Evolutionary conservation across 352 stramenopile species (phyloP).

Genomic region (Phytophthora pluvialis): DNA sequence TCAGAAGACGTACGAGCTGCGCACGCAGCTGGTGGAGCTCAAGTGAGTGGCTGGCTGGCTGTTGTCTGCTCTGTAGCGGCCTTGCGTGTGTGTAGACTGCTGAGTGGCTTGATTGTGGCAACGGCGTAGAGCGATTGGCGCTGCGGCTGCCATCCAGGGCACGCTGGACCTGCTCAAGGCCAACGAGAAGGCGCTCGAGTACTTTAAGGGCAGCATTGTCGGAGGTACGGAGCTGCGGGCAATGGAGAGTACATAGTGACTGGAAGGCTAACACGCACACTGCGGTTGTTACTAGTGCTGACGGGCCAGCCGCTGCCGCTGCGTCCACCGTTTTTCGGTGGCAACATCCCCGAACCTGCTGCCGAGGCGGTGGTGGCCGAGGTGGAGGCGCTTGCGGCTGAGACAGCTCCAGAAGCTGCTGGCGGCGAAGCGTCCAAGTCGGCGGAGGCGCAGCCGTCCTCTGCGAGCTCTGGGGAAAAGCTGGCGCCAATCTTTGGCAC

Average conservation of each 20-base stretch:
- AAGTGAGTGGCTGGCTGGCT: conserved; percentile 44
- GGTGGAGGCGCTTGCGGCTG: conserved; percentile 21
- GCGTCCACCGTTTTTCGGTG: conserved; percentile 47
- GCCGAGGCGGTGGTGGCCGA: conserved; percentile 27
- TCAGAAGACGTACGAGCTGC: conserved; percentile 53
- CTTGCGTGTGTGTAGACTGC: not conserved
- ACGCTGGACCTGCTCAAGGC: conserved; percentile 54
- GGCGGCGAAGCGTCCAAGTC: conserved; percentile 3
- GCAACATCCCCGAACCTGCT: conserved; percentile 32
- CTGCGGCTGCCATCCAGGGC: conserved; percentile 49
- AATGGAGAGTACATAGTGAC: not conserved
- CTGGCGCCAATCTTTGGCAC: conserved; percentile 41
- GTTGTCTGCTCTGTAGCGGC: not conserved
- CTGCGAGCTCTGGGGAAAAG: conserved; percentile 20
- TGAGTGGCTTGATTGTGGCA: not conserved
- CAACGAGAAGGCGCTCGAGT: conserved; percentile 52
- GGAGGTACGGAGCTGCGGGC: conserved; percentile 38
- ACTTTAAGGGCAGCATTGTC: conserved; percentile 72
- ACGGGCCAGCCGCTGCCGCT: conserved; percentile 45
- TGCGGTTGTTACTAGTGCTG: conserved; percentile 37
- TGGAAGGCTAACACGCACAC: not conserved
- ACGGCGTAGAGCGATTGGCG: conserved; percentile 45
- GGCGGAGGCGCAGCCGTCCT: not conserved
- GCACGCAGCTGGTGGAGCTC: conserved; percentile 52
- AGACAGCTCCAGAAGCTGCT: not conserved